Evolutionary conservation across 2,329 filamentous ascomycete genomes (phyloP), one percentile per base, ranked within the genome.

Genomic region (Fusarium tuaranense): DNA sequence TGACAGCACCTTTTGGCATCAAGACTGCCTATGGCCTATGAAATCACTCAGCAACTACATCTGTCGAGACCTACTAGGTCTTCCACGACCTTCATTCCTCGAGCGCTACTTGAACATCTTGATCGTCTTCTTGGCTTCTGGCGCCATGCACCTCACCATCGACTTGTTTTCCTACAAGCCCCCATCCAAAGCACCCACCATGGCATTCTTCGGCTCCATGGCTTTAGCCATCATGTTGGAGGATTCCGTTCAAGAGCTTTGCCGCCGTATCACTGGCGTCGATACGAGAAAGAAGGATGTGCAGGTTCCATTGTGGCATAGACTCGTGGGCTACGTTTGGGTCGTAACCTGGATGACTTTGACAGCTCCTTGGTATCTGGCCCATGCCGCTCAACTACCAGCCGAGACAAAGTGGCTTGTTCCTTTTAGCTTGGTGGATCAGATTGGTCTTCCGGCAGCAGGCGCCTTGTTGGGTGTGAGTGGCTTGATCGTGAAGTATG

Each of bases 41-140:
- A 71, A 67, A 34, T 73, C 71, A 7, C 53, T 69, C 51, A 73
- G 71, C 64, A 72, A 73, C 22, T 69, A 65, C 13, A 25, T 73
- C 7, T 71, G 69, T 12, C 53, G 63, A 32, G 63, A 65, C 41
- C 5, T 73, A 4, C 64, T 73, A 13, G 27, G 61, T 5, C 66
- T 73, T 27, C 39, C 63, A 13, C 60, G 46, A 1, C 48, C 62
- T 14, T 69, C 71, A 7, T 22, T 65, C 18, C 18, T 65, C 5
- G 60, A 58, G n/a, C 69, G 71, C 18, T 67, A 67, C 39, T 5
- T 73, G 7, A 72, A 72, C 18, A 57, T 71, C 16, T 14, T 57
- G 7, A 58, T 67, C n/a, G 66, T 68, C 3, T 73, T 73, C 57
- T 39, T 73, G 7, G 34, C 38, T 4, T 72, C 71, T n/a, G 71